Base-by-base conservation (phyloP, 352 stramenopile genomes). In the Phytophthora hybrid region DNA sequence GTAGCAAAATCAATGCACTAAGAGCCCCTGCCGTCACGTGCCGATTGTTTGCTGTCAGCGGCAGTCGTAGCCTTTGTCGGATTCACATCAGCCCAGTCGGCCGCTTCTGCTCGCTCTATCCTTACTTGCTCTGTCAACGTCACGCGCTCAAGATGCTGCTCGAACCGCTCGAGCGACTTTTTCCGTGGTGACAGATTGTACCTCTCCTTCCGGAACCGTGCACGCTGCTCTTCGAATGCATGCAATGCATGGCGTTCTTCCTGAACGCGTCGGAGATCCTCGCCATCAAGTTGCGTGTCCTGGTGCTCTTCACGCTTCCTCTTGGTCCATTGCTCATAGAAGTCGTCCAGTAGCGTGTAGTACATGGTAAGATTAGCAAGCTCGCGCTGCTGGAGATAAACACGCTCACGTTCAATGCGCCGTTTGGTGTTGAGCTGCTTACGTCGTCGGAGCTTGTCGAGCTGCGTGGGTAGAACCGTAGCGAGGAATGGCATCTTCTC, bases 401-500 rank as follows among this genome's bases (percentile, higher is more conserved):
- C 37, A 16, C 68, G 69, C 54, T 93, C 84, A 21, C 83, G 82
- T 26, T 66, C 49, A 14, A 55, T 64, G 3, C 87, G 78, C 14
- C 84, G 81, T 26, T 69, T 66, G 2, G 49, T 59, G 46, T 92
- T 92, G 41, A 80, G 59, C 18, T 81, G 69, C 18, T 73, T 73
- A 1, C 82, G 80, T 9, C 23, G 16, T 41, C 81, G 75, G 4
- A 73, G 69, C 57, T 89, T 91, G 4, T 69, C 63, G 0, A 93
- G 69, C 32, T 76, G 63, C 3, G 32, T 51, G 1, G 83, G 81
- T 18, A 93, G 37, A 4, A 71, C 65, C 1, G 78, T 75, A 1
- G 76, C 85, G 16, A 92, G 59, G 61, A 86, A 91, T 11, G 80
- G 70, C 84, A 91, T 88, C 56, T 87, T 89, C 51, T 82, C 74